These are phyloP conservation scores for Clarireedia hainanense DNA, from an alignment of 2,329 filamentous ascomycete species.

Conservation along the genomic window DNA sequence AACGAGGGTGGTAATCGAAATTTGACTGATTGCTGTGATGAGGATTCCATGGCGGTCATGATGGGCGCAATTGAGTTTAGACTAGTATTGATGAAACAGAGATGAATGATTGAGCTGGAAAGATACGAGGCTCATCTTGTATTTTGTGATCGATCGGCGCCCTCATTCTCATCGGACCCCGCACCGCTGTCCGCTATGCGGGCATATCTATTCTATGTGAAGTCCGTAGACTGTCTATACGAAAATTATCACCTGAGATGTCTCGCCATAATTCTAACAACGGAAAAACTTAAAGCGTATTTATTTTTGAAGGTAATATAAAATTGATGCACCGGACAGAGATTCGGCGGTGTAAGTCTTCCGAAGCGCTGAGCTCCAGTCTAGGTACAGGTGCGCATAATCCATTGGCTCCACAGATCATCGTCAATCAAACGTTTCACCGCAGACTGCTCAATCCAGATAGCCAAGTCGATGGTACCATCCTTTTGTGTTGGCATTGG, in stretches of 20 bases:
- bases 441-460: not conserved
- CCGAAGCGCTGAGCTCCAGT: rapidly evolving
- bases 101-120: too few species aligned
- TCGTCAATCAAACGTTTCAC: not conserved
- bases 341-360: too few species aligned
- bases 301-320: too few species aligned
- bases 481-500: not conserved
- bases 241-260: too few species aligned
- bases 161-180: not conserved
- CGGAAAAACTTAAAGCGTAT: too few species aligned
- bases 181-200: not conserved
- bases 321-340: too few species aligned
- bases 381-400: not conserved
- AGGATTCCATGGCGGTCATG: not conserved
- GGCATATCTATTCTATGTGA: too few species aligned
- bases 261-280: too few species aligned
- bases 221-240: too few species aligned
- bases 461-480: not conserved
- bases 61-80: not conserved
- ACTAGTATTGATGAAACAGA: too few species aligned
- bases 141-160: not conserved
- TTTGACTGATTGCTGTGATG: not conserved
- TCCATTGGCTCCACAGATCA: slow-evolving; percentile 1
- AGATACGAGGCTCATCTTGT: not conserved
- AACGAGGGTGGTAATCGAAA: not conserved